These are phyloP conservation scores for Piper longum DNA, from an alignment of 164 flowering plant genomes.

Conservation along the genomic window DNA sequence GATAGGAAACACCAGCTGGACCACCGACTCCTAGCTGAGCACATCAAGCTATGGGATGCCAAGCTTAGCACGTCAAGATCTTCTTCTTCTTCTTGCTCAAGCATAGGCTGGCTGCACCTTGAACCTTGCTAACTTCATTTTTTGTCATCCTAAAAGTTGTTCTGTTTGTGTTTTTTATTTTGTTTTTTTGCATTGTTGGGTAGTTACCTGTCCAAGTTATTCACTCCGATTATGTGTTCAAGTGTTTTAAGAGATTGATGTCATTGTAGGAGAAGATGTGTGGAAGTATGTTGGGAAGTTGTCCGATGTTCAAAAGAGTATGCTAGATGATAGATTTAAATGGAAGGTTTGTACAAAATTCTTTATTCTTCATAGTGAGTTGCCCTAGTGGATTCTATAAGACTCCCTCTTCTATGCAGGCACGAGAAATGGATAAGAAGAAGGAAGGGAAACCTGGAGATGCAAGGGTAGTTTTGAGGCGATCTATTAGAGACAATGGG, in stretches of 20 bases:
- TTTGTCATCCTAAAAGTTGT: too few relatives aligned
- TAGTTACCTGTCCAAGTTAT: background rate
- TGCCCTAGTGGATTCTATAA: background rate
- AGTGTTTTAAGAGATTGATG: background rate
- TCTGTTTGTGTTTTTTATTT: too few relatives aligned
- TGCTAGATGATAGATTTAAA: slow-evolving; percentile 96
- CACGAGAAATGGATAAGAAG: slow-evolving; percentile 93
- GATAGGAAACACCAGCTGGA: too few relatives aligned
- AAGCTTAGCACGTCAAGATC: too few relatives aligned
- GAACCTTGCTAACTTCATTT: too few relatives aligned
- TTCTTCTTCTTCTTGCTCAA: too few relatives aligned
- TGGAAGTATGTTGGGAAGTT: slow-evolving; percentile 96
- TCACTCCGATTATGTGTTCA: background rate
- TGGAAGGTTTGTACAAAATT: slow-evolving; percentile 61
- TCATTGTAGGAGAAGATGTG: slow-evolving; percentile 68
- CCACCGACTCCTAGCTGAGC: too few relatives aligned
- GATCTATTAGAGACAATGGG: slow-evolving; percentile 95
- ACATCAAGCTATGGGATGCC: too few relatives aligned
- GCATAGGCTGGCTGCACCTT: too few relatives aligned
- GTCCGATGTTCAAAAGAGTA: slow-evolving; percentile 93
- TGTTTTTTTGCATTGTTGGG: too few relatives aligned
- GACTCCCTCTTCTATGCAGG: slow-evolving; percentile 25
- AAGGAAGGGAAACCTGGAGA: slow-evolving; percentile 98
- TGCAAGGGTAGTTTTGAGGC: slow-evolving; percentile 75
- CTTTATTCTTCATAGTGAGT: background rate